Conservation (phyloP, 2,329 filamentous ascomycete species). For the Pseudogymnoascus sp. region DNA sequence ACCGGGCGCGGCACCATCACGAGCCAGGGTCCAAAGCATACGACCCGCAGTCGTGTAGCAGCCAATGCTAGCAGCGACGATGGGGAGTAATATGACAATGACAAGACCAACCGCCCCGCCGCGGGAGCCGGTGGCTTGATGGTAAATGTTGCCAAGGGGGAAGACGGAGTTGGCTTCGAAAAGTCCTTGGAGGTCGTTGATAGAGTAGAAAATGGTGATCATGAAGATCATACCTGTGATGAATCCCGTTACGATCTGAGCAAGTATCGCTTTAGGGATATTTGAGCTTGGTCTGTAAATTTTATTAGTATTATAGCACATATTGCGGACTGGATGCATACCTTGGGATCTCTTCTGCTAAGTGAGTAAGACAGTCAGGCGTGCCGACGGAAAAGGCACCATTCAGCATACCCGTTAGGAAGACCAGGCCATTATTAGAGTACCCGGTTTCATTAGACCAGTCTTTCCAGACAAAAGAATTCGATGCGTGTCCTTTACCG, state of each 20-base stretch:
- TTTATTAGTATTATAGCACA: background rate
- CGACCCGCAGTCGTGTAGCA: conserved; percentile 53
- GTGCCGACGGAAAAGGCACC: conserved; percentile 60
- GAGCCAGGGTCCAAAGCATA: conserved; percentile 52
- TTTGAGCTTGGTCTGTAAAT: conserved; percentile 35
- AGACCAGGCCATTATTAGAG: conserved; percentile 45
- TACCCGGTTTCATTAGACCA: conserved; percentile 39
- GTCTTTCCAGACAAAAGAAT: conserved; percentile 36
- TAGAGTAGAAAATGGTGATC: conserved; percentile 47
- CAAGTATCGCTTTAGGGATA: conserved; percentile 43
- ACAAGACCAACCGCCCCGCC: conserved; percentile 44
- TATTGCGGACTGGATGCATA: conserved; percentile 11
- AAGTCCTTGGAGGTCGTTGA: conserved; percentile 45
- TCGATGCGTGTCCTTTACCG: conserved; percentile 33
- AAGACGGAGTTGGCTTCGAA: conserved; percentile 42
- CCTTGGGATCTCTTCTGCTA: conserved; percentile 54
- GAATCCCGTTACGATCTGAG: conserved; percentile 43
- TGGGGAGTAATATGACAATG: conserved; percentile 44
- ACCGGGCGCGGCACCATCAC: conserved; percentile 49
- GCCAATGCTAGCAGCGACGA: conserved; percentile 43
- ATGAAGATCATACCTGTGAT: conserved; percentile 44
- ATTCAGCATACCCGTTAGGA: conserved; percentile 53
- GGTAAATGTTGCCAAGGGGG: conserved; percentile 59
- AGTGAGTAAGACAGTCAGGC: conserved; percentile 55
- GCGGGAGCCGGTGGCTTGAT: conserved; percentile 44